phyloP scores from a whole-genome alignment of 257 asterid genomes.

The Gardenia jasminoides region DNA sequence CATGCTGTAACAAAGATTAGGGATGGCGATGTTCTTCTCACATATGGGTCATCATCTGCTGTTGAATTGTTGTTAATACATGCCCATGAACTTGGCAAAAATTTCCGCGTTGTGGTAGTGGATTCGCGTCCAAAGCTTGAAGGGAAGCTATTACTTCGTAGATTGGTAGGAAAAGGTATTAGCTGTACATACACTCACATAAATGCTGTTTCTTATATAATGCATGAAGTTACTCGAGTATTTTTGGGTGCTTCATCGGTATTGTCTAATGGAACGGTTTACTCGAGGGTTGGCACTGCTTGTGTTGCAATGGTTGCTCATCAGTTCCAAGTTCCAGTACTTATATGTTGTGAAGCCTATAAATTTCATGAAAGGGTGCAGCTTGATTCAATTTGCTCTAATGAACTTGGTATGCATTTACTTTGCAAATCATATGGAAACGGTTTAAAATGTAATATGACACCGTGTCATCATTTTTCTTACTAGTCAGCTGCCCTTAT shows the following conservation, averaged over 20 bases:
- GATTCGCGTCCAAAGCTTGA: slow-evolving; percentile 94
- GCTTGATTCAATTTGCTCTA: slow-evolving; percentile 89
- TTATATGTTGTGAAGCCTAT: slow-evolving; percentile 89
- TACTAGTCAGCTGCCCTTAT: slow-evolving; percentile 5
- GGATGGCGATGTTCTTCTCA: slow-evolving; percentile 90
- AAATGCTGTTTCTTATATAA: slow-evolving; percentile 78
- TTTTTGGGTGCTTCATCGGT: slow-evolving; percentile 87
- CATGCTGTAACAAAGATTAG: slow-evolving; percentile 82
- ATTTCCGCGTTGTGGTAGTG: slow-evolving; percentile 72
- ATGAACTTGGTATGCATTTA: slow-evolving; percentile 68
- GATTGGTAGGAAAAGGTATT: slow-evolving; percentile 79
- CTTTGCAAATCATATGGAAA: neutral
- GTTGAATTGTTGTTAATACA: slow-evolving; percentile 73
- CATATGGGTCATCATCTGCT: slow-evolving; percentile 76
- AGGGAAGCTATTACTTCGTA: slow-evolving; percentile 73
- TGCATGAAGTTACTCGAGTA: slow-evolving; percentile 80
- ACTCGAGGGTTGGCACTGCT: slow-evolving; percentile 94
- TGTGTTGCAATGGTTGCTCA: slow-evolving; percentile 94
- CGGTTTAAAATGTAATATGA: neutral
- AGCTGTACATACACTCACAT: slow-evolving; percentile 78
- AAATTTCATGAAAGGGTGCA: slow-evolving; percentile 93
- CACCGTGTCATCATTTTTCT: slow-evolving; percentile 3
- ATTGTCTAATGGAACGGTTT: slow-evolving; percentile 81
- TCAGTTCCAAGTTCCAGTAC: slow-evolving; percentile 73
- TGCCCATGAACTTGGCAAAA: slow-evolving; percentile 84